Conservation (phyloP, 2,329 filamentous ascomycete species). For the Colletotrichum higginsianum region DNA sequence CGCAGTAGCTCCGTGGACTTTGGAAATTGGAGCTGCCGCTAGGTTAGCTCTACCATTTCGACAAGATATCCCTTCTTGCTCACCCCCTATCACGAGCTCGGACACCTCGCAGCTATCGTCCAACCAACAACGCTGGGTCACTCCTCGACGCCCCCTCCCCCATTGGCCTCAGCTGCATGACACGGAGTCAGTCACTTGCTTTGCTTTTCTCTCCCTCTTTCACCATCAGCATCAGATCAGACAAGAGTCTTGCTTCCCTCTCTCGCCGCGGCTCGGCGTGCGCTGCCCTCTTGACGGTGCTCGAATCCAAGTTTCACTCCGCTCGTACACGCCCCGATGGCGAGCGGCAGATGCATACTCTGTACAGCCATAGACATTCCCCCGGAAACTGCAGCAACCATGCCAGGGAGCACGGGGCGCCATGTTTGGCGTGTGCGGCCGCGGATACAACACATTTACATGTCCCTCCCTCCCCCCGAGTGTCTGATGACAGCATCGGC, state of each 20-base stretch:
- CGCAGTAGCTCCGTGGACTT: conserved; percentile 1
- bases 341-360: not conserved
- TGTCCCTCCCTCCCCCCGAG: not conserved
- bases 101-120: conserved; percentile 19
- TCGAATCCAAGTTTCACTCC: not conserved
- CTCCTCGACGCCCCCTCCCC: not conserved
- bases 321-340: not conserved
- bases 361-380: not conserved
- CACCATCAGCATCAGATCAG: conserved; percentile 9
- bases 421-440: not conserved
- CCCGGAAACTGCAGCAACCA: conserved; percentile 7
- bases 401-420: conserved; percentile 7
- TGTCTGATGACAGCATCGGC: not conserved
- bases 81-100: conserved; percentile 20
- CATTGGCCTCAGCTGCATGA: conserved; percentile 31
- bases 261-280: not conserved
- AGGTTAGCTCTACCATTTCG: not conserved
- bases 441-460: not conserved
- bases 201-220: conserved; percentile 24
- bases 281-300: not conserved
- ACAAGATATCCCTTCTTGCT: not conserved
- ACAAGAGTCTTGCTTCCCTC: not conserved
- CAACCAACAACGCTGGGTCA: conserved; percentile 23
- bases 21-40: not conserved
- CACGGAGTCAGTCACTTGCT: conserved; percentile 36